A percentile compares a stretch with the other conserved stretches of the same genome.
Conservation (phyloP, 352 stramenopile species). For the Elongisporangium anandrum region DNA sequence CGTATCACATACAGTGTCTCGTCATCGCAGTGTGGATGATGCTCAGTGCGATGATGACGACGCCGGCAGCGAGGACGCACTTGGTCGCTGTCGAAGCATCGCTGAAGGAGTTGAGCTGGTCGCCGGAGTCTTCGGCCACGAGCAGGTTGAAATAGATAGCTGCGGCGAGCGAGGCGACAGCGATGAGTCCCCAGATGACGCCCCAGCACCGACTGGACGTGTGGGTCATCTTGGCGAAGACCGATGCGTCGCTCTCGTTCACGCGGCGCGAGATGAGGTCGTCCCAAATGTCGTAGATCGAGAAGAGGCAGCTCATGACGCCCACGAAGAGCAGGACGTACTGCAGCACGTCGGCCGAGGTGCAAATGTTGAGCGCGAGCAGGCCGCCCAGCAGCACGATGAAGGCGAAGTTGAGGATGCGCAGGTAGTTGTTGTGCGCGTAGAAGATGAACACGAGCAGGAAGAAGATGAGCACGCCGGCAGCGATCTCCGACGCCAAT, state of each 20-base stretch:
- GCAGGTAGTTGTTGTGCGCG: conserved; percentile 85
- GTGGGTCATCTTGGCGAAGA: conserved; percentile 89
- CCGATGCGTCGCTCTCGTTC: conserved; percentile 84
- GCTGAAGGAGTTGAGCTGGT: conserved; percentile 36
- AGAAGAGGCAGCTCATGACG: conserved; percentile 90
- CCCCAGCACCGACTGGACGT: conserved; percentile 89
- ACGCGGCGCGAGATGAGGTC: conserved; percentile 87
- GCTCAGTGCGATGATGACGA: conserved; percentile 45
- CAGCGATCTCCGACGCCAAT: conserved; percentile 58
- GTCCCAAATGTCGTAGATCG: conserved; percentile 90
- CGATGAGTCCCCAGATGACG: conserved; percentile 84
- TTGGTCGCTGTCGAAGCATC: conserved; percentile 60
- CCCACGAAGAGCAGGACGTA: conserved; percentile 87
- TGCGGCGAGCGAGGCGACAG: conserved; percentile 63
- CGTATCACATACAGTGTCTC: conserved; percentile 38
- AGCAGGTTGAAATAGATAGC: conserved; percentile 86
- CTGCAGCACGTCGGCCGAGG: conserved; percentile 57
- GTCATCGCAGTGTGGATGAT: conserved; percentile 69
- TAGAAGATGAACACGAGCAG: conserved; percentile 84
- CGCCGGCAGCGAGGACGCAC: conserved; percentile 38
- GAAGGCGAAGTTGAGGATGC: conserved; percentile 79
- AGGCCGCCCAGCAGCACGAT: conserved; percentile 78
- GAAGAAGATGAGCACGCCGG: conserved; percentile 85
- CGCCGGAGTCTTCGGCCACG: conserved; percentile 49
- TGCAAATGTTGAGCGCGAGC: conserved; percentile 65